Evolutionary conservation across 192 early-diverging fungal species (phyloP).

Genomic region (Backusella westeae): DNA sequence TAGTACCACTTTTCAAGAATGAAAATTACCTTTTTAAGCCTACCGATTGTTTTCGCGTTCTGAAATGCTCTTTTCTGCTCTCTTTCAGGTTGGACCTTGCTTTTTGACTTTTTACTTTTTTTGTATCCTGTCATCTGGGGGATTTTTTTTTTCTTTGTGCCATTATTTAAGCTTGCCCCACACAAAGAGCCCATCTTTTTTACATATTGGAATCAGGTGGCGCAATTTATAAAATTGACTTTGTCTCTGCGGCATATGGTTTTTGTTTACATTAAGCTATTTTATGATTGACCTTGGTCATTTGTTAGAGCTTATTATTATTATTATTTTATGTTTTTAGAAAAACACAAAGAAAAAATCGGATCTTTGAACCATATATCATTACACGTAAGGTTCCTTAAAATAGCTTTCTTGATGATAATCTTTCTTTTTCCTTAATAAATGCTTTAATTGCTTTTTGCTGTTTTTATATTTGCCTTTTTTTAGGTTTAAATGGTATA

Average conservation of each 20-base stretch:
- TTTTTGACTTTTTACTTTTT: constrained; percentile 2
- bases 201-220: not conserved
- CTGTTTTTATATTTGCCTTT: not conserved
- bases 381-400: not conserved
- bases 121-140: constrained; percentile 2
- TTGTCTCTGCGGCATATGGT: not conserved
- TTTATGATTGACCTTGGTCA: not conserved
- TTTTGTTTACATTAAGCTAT: not conserved
- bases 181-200: not conserved
- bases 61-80: not conserved
- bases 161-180: not conserved
- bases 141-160: not conserved
- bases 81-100: not conserved
- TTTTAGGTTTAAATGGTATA: not conserved
- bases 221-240: not conserved
- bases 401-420: not conserved
- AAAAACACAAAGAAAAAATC: not conserved
- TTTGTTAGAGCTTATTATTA: not conserved
- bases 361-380: not conserved
- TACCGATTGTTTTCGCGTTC: not conserved
- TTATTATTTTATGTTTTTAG: not conserved
- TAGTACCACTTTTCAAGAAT: not conserved
- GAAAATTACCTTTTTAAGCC: not conserved
- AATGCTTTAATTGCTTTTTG: not conserved
- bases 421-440: not conserved